Conservation (phyloP, 2,329 filamentous ascomycete genomes). For the Alternaria burnsii region DNA sequence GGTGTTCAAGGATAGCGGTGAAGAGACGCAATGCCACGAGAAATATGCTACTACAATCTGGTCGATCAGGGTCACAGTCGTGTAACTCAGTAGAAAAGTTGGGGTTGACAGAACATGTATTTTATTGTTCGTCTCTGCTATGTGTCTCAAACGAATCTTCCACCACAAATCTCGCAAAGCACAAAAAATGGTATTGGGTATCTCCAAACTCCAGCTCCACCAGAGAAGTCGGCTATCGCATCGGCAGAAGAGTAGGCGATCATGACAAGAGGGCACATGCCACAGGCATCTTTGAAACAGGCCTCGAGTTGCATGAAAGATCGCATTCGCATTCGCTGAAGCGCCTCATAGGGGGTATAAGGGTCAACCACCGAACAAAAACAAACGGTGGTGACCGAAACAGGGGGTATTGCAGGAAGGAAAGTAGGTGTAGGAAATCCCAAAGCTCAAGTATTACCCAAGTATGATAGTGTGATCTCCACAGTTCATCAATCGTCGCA, state of each 20-base stretch:
- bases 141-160: neutral
- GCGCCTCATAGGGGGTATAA: constrained; percentile 10
- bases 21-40: neutral
- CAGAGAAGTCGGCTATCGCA: constrained; percentile 38
- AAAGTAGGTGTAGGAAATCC: constrained; percentile 2
- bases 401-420: constrained; percentile 3
- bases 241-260: constrained; percentile 14
- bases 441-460: constrained; percentile 8
- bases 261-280: constrained; percentile 16
- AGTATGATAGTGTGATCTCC: constrained; percentile 10
- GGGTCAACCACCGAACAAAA: constrained; percentile 7
- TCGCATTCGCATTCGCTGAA: constrained; percentile 1
- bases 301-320: constrained; percentile 3
- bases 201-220: constrained; percentile 54
- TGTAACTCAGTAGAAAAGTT: neutral
- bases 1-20: neutral
- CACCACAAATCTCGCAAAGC: neutral
- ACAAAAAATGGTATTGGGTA: constrained; percentile 37
- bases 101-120: neutral
- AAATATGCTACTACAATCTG: neutral
- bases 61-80: neutral
- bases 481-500: constrained; percentile 40
- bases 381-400: constrained; percentile 14
- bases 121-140: neutral
- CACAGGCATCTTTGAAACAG: constrained; percentile 13